Percentiles rank a stretch among this genome's conserved stretches.
Evolutionary conservation across 108 stramenopile genomes (phyloP).

Genomic region (Conticribra weissflogii): DNA sequence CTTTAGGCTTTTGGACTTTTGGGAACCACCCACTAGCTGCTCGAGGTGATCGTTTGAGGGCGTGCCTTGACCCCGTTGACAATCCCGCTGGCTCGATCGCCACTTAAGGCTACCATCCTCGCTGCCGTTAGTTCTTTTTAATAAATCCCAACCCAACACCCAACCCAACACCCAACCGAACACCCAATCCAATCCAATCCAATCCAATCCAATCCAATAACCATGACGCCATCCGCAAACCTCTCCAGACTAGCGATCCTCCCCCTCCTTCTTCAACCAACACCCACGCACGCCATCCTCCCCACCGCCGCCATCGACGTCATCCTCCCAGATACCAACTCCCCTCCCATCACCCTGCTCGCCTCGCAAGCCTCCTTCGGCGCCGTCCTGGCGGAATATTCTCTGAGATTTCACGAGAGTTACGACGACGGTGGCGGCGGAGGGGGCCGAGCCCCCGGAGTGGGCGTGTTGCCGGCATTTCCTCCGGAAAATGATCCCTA

Average conservation of each 20-base stretch:
- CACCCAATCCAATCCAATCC: no score
- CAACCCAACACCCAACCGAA: no score
- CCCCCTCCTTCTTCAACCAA: not conserved
- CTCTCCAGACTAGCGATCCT: not conserved
- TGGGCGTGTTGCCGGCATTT: conserved; percentile 27
- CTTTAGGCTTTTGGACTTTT: no score
- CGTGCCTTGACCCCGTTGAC: no score
- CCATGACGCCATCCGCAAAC: not conserved
- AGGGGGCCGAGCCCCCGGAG: conserved; percentile 9
- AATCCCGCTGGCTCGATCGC: no score
- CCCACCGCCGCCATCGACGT: conserved; percentile 58
- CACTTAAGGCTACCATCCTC: no score
- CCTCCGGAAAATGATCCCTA: conserved; percentile 43
- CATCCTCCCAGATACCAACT: conserved; percentile 9
- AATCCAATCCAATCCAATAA: not conserved
- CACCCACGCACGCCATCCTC: conserved; percentile 35
- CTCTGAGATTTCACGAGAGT: conserved; percentile 5
- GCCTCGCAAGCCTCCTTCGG: conserved; percentile 84
- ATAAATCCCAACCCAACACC: no score
- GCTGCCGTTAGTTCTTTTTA: no score
- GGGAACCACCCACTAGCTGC: no score
- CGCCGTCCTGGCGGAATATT: conserved; percentile 1
- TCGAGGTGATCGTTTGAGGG: no score
- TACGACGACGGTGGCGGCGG: no score
- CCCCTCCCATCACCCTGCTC: conserved; percentile 36